Conservation (phyloP, 768 basidiomycete genomes). For the Stropharia rugosoannulata region DNA sequence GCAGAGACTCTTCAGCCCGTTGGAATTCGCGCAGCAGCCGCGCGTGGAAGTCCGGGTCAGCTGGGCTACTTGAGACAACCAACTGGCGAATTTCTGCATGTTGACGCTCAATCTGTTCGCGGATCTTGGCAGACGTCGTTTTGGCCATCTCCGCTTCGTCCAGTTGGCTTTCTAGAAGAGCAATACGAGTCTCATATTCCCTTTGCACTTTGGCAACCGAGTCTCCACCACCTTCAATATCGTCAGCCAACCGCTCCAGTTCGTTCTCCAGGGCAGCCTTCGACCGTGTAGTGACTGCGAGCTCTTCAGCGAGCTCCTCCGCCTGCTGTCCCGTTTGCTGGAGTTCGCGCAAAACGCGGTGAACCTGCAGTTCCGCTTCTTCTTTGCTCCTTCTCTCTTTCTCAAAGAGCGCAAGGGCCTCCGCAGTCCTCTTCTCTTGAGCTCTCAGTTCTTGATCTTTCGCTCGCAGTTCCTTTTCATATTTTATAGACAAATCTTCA, state of each 20-base stretch:
- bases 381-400: conserved; percentile 67
- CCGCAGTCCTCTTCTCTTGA: conserved; percentile 60
- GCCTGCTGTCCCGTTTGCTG: conserved; percentile 54
- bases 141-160: conserved; percentile 54
- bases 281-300: conserved; percentile 53
- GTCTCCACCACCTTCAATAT: conserved; percentile 46
- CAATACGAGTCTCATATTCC: conserved; percentile 62
- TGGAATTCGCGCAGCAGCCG: conserved; percentile 65
- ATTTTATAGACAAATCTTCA: conserved; percentile 78
- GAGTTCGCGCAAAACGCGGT: conserved; percentile 61
- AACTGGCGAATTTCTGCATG: conserved; percentile 74
- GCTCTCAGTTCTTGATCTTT: conserved; percentile 67
- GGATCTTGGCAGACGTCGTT: conserved; percentile 51
- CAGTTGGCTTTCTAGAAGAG: conserved; percentile 60
- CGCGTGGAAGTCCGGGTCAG: conserved; percentile 61
- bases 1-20: conserved; percentile 55
- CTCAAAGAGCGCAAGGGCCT: conserved; percentile 59
- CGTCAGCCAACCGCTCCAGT: conserved; percentile 63
- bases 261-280: conserved; percentile 69
- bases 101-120: conserved; percentile 62
- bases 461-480: conserved; percentile 65
- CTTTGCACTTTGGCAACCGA: conserved; percentile 61
- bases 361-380: conserved; percentile 59
- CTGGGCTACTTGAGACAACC: conserved; percentile 53
- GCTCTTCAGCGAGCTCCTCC: conserved; percentile 52